A percentile compares a stretch with the other conserved stretches of the same genome.
phyloP scores from a whole-genome alignment of 768 basidiomycete species.

The Gymnopilus dilepis region DNA sequence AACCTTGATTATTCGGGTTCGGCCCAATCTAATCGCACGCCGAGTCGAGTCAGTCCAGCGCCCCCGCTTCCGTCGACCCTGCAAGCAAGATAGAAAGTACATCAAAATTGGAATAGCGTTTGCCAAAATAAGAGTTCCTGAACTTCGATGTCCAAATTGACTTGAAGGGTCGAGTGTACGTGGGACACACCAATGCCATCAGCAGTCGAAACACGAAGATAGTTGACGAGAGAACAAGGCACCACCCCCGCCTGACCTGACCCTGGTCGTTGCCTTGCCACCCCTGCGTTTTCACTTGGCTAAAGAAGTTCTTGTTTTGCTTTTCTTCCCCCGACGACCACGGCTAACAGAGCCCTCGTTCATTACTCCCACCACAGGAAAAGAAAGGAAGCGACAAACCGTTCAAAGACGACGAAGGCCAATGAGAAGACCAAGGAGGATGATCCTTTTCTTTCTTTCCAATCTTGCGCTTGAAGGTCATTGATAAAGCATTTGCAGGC shows the following conservation, averaged over 20 bases:
- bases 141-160: not conserved
- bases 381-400: not conserved
- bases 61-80: not conserved
- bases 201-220: not conserved
- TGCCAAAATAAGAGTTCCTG: not conserved
- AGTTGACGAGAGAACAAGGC: not conserved
- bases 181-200: not conserved
- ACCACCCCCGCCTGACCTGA: not conserved
- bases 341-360: not conserved
- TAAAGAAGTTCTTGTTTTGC: not conserved
- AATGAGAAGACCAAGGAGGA: slow-evolving; percentile 6
- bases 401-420: slow-evolving; percentile 1
- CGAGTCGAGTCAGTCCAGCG: not conserved
- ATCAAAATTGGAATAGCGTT: not conserved
- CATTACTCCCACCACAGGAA: not conserved
- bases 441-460: slow-evolving; percentile 15
- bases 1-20: not conserved
- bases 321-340: not conserved
- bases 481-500: slow-evolving; percentile 24
- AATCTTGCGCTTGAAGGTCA: slow-evolving; percentile 22
- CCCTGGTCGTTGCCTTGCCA: slow-evolving; percentile 2
- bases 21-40: not conserved
- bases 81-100: not conserved
- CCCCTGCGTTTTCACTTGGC: not conserved
- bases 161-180: not conserved